These are phyloP conservation scores for Hyphodiscus sp. DNA, from an alignment of 2,329 filamentous ascomycete species.

Conservation along the genomic window DNA sequence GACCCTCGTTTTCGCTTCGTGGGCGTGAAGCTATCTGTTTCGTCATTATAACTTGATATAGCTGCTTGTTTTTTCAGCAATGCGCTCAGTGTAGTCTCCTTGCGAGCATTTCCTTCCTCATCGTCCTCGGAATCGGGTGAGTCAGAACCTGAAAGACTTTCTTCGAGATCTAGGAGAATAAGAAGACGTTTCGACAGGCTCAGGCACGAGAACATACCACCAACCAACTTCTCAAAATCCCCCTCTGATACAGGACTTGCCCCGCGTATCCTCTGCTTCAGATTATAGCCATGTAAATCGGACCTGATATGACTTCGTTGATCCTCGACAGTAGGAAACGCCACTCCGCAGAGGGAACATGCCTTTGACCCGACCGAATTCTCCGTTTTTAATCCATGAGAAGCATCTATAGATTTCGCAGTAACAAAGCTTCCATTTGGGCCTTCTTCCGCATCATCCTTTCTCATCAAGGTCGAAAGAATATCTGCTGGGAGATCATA, in stretches of 20 bases:
- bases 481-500: conserved; percentile 32
- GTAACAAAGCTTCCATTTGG: conserved; percentile 24
- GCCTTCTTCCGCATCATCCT: conserved; percentile 23
- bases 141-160: conserved; percentile 84
- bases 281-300: conserved; percentile 88
- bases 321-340: conserved; percentile 67
- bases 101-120: conserved; percentile 43
- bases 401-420: conserved; percentile 28
- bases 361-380: conserved; percentile 58
- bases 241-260: conserved; percentile 64
- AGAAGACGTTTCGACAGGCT: conserved; percentile 3
- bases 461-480: conserved; percentile 29
- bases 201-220: conserved; percentile 29
- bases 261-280: conserved; percentile 83
- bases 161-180: conserved; percentile 59
- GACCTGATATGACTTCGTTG: conserved; percentile 83
- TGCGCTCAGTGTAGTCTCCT: conserved; percentile 66
- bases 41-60: conserved; percentile 45
- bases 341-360: conserved; percentile 72
- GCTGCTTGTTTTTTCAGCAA: conserved; percentile 79
- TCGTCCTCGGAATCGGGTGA: conserved; percentile 66
- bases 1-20: conserved; percentile 46
- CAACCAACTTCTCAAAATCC: conserved; percentile 83
- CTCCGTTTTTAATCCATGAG: conserved; percentile 31
- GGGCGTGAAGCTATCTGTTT: conserved; percentile 40